A percentile compares a stretch with the other conserved stretches of the same genome.
Evolutionary conservation across 805 yeast species (phyloP).

Genomic region (Wickerhamomyces chambardii): DNA sequence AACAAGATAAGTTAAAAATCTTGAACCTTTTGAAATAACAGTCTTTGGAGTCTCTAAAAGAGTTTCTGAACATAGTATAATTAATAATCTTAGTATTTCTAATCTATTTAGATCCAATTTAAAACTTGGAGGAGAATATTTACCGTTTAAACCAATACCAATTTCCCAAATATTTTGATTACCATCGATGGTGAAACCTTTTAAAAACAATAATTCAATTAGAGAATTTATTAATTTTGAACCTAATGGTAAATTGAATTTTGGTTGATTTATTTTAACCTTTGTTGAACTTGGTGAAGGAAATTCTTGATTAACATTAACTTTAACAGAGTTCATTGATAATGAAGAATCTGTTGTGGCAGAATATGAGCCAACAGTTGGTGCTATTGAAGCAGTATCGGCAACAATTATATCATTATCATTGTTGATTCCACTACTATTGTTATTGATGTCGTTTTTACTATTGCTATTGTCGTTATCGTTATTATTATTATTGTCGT

Average conservation of each 20-base stretch:
- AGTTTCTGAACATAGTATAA: conserved; percentile 47
- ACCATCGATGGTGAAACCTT: conserved; percentile 42
- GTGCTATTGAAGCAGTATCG: conserved; percentile 4
- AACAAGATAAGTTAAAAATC: conserved; percentile 48
- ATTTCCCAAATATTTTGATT: conserved; percentile 57
- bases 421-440: conserved; percentile 29
- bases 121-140: conserved; percentile 24
- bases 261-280: conserved; percentile 8
- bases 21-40: conserved; percentile 44
- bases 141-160: conserved; percentile 48
- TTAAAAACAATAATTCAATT: conserved; percentile 41
- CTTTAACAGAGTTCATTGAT: conserved; percentile 9
- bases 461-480: too few species aligned
- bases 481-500: too few species aligned
- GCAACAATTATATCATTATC: not conserved
- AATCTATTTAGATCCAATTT: conserved; percentile 54
- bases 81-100: conserved; percentile 54
- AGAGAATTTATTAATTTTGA: conserved; percentile 26
- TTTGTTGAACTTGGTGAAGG: conserved; percentile 9
- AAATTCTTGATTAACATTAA: conserved; percentile 8
- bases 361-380: conserved; percentile 19
- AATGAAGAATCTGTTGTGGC: conserved; percentile 10
- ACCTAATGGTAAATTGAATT: conserved; percentile 18
- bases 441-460: not conserved
- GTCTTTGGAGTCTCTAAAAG: conserved; percentile 38